Percentiles rank a stretch among this genome's conserved stretches.
Evolutionary conservation across 176 grass and related monocot species (phyloP).

Genomic region (Chloris gayana): DNA sequence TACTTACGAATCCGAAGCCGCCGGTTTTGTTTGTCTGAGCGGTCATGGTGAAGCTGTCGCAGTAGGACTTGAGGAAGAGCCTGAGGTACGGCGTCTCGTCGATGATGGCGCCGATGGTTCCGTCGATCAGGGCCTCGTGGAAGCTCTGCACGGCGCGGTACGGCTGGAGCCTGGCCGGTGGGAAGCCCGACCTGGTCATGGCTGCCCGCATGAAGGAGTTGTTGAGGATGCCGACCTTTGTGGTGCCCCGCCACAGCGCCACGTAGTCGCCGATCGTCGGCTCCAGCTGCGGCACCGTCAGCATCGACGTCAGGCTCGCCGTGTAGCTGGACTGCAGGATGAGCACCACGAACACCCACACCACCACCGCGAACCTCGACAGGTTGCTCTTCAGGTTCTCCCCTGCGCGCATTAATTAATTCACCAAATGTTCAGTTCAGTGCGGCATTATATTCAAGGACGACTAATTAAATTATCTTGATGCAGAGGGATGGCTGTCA

Average conservation of each 20-base stretch:
- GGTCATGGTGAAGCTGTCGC: conserved; percentile 46
- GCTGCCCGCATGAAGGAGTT: conserved; percentile 51
- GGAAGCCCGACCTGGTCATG: conserved; percentile 43
- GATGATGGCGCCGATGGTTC: conserved; percentile 56
- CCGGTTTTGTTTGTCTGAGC: conserved; percentile 52
- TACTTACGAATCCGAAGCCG: conserved; percentile 74
- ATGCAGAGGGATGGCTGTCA: no score
- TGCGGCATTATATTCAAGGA: neutral
- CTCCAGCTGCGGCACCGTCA: conserved; percentile 61
- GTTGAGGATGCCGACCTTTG: conserved; percentile 56
- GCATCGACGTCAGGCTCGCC: conserved; percentile 79
- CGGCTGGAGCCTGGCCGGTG: conserved; percentile 31
- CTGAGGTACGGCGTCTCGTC: conserved; percentile 70
- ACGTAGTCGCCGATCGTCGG: conserved; percentile 44
- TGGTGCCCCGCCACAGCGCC: conserved; percentile 21
- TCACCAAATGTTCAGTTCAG: no score
- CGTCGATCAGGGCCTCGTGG: conserved; percentile 45
- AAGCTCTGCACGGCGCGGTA: conserved; percentile 35
- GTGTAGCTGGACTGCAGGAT: conserved; percentile 83
- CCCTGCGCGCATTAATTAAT: conserved; percentile 44
- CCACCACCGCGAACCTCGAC: conserved; percentile 51
- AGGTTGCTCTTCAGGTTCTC: conserved; percentile 64
- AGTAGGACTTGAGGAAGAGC: conserved; percentile 62
- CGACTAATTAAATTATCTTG: neutral
- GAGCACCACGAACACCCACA: conserved; percentile 83